Percentiles rank a stretch among this genome's conserved stretches.
phyloP scores from a whole-genome alignment of 176 grass and related monocot genomes.

The Carex littledalei region DNA sequence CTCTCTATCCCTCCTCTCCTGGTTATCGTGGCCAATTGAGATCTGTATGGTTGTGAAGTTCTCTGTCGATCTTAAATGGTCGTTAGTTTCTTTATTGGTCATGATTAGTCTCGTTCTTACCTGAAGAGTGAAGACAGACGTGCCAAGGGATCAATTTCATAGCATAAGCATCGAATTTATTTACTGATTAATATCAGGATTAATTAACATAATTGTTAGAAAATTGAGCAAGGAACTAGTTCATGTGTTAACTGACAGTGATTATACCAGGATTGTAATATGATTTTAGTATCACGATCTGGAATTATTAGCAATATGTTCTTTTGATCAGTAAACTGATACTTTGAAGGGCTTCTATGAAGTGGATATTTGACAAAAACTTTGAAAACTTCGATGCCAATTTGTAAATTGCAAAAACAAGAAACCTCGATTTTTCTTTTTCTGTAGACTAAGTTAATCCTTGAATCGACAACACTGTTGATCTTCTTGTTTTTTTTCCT shows the following conservation, averaged over 20 bases:
- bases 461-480: neutral
- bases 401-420: neutral
- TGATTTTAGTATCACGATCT: neutral
- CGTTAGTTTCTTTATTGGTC: neutral
- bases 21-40: neutral
- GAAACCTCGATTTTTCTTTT: neutral
- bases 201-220: neutral
- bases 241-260: neutral
- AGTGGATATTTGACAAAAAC: neutral
- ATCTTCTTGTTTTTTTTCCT: neutral
- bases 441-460: neutral
- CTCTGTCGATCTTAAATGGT: neutral
- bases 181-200: neutral
- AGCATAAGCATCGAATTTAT: neutral
- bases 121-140: neutral
- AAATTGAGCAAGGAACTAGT: neutral
- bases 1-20: neutral
- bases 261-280: neutral
- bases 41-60: neutral
- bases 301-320: neutral
- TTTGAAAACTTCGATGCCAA: neutral
- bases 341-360: neutral
- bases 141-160: neutral
- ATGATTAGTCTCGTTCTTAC: neutral
- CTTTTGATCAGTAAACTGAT: neutral